These are phyloP conservation scores for Verticillium tricorpus DNA, from an alignment of 2,329 filamentous ascomycete genomes.

Conservation along the genomic window DNA sequence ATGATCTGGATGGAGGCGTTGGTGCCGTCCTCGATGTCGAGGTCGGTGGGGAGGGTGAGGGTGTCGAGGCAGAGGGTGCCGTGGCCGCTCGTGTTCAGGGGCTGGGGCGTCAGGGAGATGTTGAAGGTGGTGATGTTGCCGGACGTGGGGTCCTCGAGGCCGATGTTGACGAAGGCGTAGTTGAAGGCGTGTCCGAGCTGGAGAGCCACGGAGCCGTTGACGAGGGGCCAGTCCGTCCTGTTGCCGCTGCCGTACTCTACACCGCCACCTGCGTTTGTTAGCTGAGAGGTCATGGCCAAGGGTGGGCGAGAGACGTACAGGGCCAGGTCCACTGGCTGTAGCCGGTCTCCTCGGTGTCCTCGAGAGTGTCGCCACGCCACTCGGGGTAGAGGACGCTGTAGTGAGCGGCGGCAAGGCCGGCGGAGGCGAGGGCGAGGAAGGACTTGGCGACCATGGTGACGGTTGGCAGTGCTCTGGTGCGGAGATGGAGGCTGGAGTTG, in stretches of 20 bases:
- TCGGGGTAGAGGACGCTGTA: conserved; percentile 42
- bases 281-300: not conserved
- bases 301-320: conserved; percentile 33
- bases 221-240: conserved; percentile 49
- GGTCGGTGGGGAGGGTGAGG: conserved; percentile 46
- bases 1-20: conserved; percentile 67
- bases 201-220: conserved; percentile 42
- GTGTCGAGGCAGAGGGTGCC: conserved; percentile 63
- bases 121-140: conserved; percentile 59
- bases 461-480: not conserved
- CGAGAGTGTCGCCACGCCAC: conserved; percentile 45
- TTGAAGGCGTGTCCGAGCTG: conserved; percentile 47
- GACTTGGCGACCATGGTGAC: conserved; percentile 25
- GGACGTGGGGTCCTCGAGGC: conserved; percentile 31
- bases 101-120: conserved; percentile 57
- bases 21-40: conserved; percentile 54
- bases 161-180: conserved; percentile 51
- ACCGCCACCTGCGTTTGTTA: conserved; percentile 35
- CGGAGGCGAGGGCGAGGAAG: conserved; percentile 25
- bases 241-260: conserved; percentile 39
- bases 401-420: conserved; percentile 38
- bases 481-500: not conserved
- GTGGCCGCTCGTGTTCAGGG: conserved; percentile 53
- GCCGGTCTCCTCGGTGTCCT: conserved; percentile 25
- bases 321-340: conserved; percentile 47